Evolutionary conservation across 176 grass and related monocot species (phyloP), one percentile per base, ranked within the genome.

Genomic region (Avena insularis): DNA sequence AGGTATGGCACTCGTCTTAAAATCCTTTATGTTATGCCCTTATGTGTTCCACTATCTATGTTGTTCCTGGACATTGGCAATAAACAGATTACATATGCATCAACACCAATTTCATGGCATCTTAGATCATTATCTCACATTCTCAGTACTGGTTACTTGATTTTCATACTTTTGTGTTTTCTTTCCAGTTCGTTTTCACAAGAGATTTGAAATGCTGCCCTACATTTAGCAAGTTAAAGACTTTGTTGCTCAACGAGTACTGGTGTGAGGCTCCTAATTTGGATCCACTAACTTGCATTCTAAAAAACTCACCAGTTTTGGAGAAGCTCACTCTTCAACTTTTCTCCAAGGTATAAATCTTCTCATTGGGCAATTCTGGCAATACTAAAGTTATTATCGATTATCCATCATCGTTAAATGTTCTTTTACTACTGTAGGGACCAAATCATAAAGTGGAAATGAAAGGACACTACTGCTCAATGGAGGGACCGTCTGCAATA

Each of bases 161-260:
- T 60, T 21, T 60, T 1, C 12, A 9, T 20, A 60, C 7, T 15
- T 64, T 35, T 75, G 3, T 14, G 7, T 57, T 40, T 46, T 75
- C 21, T 56, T 56, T 49, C 40, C 83, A 77, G 71, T 65, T 38
- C 35, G 36, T 77, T 54, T 84, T 85, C 43, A 35, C 15, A 85
- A 76, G 56, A 19, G 59, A 84, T 48, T 75, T 61, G 45, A 64
- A 21, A 40, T 5, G 8, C 1, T 76, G 83, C 19, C 83, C 83
- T 85, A 85, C 57, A 53, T 77, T 84, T 64, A 63, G 17, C 27
- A 76, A 64, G 4, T 51, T 62, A 5, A 84, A 84, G 71, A 76
- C 57, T 84, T 51, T 84, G 45, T 33, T 77, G 12, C 71, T 84
- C 17, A 16, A 46, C 16, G 25, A 47, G 1, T 75, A 47, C 46